Conservation (phyloP, 2,329 filamentous ascomycete species). For the Fusarium irregulare region DNA sequence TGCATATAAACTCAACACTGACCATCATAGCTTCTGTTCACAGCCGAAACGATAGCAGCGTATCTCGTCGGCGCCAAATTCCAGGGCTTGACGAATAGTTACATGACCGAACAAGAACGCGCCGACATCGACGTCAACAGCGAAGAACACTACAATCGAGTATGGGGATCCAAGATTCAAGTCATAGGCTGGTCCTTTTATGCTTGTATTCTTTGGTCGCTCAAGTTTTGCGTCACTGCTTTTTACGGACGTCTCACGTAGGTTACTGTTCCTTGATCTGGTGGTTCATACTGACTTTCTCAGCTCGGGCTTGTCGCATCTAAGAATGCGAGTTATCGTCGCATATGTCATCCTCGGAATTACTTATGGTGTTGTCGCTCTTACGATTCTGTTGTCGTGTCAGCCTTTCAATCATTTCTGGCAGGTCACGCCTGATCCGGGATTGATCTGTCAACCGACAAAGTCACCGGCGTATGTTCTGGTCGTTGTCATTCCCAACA, state of each 20-base stretch:
- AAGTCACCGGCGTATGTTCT: slow-evolving; percentile 39
- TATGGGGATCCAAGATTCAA: slow-evolving; percentile 49
- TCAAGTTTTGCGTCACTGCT: slow-evolving; percentile 47
- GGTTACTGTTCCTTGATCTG: not conserved
- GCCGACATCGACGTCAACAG: slow-evolving; percentile 26
- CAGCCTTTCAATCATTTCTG: slow-evolving; percentile 59
- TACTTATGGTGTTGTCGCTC: slow-evolving; percentile 24
- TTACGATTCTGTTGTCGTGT: slow-evolving; percentile 31
- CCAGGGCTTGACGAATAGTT: slow-evolving; percentile 38
- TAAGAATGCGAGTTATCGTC: slow-evolving; percentile 21
- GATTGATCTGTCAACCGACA: slow-evolving; percentile 31
- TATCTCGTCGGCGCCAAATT: slow-evolving; percentile 41
- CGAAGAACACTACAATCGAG: slow-evolving; percentile 38
- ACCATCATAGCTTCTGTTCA: slow-evolving; percentile 30
- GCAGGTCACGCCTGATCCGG: slow-evolving; percentile 58
- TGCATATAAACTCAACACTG: not conserved
- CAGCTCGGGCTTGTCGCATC: slow-evolving; percentile 36
- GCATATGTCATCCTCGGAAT: slow-evolving; percentile 34
- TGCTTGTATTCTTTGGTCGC: slow-evolving; percentile 46
- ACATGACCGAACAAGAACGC: slow-evolving; percentile 34
- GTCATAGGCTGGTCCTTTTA: slow-evolving; percentile 49
- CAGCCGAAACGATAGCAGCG: slow-evolving; percentile 37
- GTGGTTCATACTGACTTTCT: not conserved
- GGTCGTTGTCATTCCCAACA: slow-evolving; percentile 38
- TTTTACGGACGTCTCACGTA: slow-evolving; percentile 49